A percentile compares a stretch with the other conserved stretches of the same genome.
phyloP scores from a whole-genome alignment of 345 rosid species.

The Linum usitatissimum region DNA sequence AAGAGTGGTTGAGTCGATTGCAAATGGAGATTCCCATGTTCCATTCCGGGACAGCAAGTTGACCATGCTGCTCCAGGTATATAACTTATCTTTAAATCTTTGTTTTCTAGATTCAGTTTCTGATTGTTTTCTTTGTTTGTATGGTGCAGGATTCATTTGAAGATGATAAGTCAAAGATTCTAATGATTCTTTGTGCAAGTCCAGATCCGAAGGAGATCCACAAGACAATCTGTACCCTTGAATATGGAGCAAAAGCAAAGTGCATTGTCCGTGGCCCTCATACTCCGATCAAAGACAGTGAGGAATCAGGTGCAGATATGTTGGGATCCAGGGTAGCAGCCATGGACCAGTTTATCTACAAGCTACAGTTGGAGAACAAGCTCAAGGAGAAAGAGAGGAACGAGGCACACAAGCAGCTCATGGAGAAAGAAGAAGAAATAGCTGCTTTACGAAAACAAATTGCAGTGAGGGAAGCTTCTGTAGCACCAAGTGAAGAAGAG shows the following conservation, averaged over 20 bases:
- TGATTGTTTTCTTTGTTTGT: neutral
- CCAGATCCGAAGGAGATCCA: conserved; percentile 92
- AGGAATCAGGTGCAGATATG: conserved; percentile 47
- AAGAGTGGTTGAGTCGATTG: conserved; percentile 95
- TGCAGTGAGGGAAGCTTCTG: conserved; percentile 35
- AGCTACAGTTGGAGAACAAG: conserved; percentile 82
- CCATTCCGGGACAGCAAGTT: conserved; percentile 97
- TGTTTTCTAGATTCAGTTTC: neutral
- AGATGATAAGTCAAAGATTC: conserved; percentile 86
- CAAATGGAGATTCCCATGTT: conserved; percentile 96
- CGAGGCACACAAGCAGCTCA: conserved; percentile 59
- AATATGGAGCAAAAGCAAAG: conserved; percentile 97
- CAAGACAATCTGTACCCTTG: conserved; percentile 92
- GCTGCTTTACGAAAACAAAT: conserved; percentile 46
- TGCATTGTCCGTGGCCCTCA: conserved; percentile 87
- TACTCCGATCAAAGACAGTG: conserved; percentile 60
- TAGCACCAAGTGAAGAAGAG: conserved; percentile 48
- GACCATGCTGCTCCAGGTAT: conserved; percentile 91
- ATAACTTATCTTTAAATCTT: neutral
- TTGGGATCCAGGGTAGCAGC: conserved; percentile 75
- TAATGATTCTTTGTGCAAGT: conserved; percentile 92
- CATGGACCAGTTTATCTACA: conserved; percentile 76
- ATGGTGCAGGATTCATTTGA: conserved; percentile 81
- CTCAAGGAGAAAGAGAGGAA: conserved; percentile 65
- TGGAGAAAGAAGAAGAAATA: conserved; percentile 77